These are phyloP conservation scores for Akanthomyces muscarius DNA, from an alignment of 2,329 filamentous ascomycete species.

Conservation along the genomic window DNA sequence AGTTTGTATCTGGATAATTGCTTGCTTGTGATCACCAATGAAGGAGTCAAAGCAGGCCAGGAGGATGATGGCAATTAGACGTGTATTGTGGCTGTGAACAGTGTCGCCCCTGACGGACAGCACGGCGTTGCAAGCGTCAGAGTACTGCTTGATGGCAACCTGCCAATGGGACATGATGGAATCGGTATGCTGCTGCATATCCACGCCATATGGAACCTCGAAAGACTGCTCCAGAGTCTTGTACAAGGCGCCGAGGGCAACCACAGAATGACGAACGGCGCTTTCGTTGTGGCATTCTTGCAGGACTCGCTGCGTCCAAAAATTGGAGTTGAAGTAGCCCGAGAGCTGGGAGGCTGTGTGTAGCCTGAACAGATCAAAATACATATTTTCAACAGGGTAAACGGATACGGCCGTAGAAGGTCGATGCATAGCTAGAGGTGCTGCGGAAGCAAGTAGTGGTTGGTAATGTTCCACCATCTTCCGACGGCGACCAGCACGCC, in stretches of 20 bases:
- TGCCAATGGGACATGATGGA: constrained; percentile 50
- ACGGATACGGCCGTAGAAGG: constrained; percentile 45
- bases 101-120: constrained; percentile 41
- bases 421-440: constrained; percentile 15
- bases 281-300: constrained; percentile 60
- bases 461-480: neutral
- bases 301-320: constrained; percentile 61
- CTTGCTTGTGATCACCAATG: constrained; percentile 58
- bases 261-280: constrained; percentile 60
- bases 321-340: constrained; percentile 62
- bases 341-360: constrained; percentile 61
- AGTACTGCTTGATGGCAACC: constrained; percentile 57
- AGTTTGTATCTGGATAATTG: constrained; percentile 57
- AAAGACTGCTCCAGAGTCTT: constrained; percentile 59
- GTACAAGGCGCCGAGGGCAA: constrained; percentile 63
- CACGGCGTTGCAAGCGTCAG: constrained; percentile 51
- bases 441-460: neutral
- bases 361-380: constrained; percentile 59
- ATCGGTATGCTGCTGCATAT: constrained; percentile 27
- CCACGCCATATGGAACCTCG: constrained; percentile 28
- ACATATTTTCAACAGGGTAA: constrained; percentile 49
- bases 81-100: constrained; percentile 45
- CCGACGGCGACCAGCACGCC: constrained; percentile 19
- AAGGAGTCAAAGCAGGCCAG: constrained; percentile 67
- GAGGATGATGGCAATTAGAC: constrained; percentile 61